Evolutionary conservation across 257 asterid genomes (phyloP).

Genomic region (Solanum tarijense): DNA sequence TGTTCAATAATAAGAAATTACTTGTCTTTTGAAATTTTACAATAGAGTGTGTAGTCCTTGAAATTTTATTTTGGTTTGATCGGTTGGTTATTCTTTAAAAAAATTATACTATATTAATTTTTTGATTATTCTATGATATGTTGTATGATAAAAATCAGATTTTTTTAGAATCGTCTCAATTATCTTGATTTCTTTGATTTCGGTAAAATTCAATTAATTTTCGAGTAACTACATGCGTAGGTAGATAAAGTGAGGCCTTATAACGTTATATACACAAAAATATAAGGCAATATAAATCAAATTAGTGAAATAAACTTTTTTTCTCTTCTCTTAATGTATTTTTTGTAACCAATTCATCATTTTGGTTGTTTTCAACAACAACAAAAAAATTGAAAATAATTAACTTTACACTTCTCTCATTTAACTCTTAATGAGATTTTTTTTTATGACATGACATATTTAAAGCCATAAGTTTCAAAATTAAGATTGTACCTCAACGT

Average conservation of each 20-base stretch:
- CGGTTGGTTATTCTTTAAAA: no score
- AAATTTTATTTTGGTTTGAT: no score
- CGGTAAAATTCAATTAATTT: no score
- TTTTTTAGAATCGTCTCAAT: no score
- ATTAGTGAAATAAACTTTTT: not conserved
- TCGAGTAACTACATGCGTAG: no score
- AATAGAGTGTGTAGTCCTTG: not conserved
- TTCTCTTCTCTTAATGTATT: not conserved
- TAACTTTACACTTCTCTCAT: not conserved
- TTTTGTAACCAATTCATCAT: not conserved
- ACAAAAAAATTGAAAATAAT: not conserved
- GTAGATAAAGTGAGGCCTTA: no score
- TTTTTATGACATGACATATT: no score
- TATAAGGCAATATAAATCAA: not conserved
- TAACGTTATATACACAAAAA: not conserved
- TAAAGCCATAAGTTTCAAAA: not conserved
- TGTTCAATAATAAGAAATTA: not conserved
- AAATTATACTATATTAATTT: no score
- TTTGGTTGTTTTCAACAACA: not conserved
- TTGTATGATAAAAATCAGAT: no score
- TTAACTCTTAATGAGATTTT: not conserved
- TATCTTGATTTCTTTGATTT: no score
- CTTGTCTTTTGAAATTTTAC: not conserved
- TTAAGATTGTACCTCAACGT: not conserved
- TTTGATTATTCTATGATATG: no score